Conservation (phyloP, 73 alveolate genomes). For the Uronychia binucleata region DNA sequence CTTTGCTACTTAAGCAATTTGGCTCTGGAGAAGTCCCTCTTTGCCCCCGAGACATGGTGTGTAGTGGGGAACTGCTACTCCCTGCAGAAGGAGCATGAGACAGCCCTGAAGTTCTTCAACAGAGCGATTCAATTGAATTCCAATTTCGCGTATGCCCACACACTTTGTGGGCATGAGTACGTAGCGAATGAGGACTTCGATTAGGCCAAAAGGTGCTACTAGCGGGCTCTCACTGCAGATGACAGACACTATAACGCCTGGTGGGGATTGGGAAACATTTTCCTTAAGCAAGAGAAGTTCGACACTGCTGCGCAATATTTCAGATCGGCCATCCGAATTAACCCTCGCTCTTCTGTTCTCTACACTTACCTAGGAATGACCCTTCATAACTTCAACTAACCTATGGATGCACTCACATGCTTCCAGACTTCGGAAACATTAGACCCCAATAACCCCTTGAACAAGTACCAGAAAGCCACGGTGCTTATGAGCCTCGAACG, state of each 20-base stretch:
- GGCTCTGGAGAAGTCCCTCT: constrained; percentile 80
- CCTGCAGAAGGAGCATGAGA: constrained; percentile 95
- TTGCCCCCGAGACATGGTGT: constrained; percentile 97
- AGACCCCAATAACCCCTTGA: constrained; percentile 88
- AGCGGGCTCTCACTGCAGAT: constrained; percentile 84
- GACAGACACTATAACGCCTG: constrained; percentile 95
- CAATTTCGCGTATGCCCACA: constrained; percentile 91
- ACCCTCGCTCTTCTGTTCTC: constrained; percentile 87
- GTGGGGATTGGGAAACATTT: constrained; percentile 98
- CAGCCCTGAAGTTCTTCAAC: constrained; percentile 91
- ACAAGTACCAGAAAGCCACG: constrained; percentile 85
- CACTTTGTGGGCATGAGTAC: constrained; percentile 95
- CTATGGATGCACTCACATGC: constrained; percentile 77
- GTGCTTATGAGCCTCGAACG: constrained; percentile 78
- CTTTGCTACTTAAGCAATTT: constrained; percentile 85
- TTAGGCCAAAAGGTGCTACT: constrained; percentile 86
- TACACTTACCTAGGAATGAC: constrained; percentile 94
- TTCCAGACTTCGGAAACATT: constrained; percentile 81
- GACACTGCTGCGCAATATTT: constrained; percentile 85
- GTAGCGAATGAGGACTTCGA: constrained; percentile 93
- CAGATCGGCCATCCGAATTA: constrained; percentile 77
- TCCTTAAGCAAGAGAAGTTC: constrained; percentile 92
- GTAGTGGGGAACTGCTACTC: constrained; percentile 95
- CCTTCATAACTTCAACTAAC: constrained; percentile 79
- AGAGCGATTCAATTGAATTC: constrained; percentile 94